Conservation (phyloP, 2,329 filamentous ascomycete species). For the Magnaporthiopsis poae region DNA sequence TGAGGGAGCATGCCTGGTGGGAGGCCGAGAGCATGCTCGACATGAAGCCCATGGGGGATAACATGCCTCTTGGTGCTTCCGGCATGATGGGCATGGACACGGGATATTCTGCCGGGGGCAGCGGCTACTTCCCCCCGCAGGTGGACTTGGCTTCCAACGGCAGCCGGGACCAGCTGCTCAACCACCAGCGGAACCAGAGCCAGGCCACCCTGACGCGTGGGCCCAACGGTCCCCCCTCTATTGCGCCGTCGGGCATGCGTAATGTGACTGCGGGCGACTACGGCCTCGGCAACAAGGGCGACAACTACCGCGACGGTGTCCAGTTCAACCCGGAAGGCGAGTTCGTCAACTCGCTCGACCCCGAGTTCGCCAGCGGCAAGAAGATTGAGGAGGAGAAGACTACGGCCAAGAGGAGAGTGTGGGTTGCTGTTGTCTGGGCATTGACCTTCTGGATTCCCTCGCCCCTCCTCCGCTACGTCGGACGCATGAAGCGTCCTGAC, state of each 20-base stretch:
- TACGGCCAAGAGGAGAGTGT: slow-evolving; percentile 56
- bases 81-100: slow-evolving; percentile 52
- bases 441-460: slow-evolving; percentile 94
- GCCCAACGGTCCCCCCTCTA: slow-evolving; percentile 44
- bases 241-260: slow-evolving; percentile 46
- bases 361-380: slow-evolving; percentile 68
- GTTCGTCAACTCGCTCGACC: slow-evolving; percentile 57
- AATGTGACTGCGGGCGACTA: slow-evolving; percentile 66
- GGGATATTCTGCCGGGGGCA: slow-evolving; percentile 57
- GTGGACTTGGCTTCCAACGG: slow-evolving; percentile 51
- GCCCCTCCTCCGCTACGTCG: slow-evolving; percentile 65
- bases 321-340: slow-evolving; percentile 66
- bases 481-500: slow-evolving; percentile 93
- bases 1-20: slow-evolving; percentile 92
- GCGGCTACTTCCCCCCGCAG: slow-evolving; percentile 62
- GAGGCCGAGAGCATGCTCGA: slow-evolving; percentile 95
- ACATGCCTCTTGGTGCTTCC: slow-evolving; percentile 11
- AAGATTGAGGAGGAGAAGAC: slow-evolving; percentile 62
- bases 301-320: slow-evolving; percentile 61
- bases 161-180: slow-evolving; percentile 62
- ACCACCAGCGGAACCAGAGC: slow-evolving; percentile 46
- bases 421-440: slow-evolving; percentile 75
- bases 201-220: slow-evolving; percentile 36
- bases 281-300: slow-evolving; percentile 77
- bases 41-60: slow-evolving; percentile 55